Base-by-base conservation (phyloP, 2,329 filamentous ascomycete genomes). In the Aspergillus bombycis region DNA sequence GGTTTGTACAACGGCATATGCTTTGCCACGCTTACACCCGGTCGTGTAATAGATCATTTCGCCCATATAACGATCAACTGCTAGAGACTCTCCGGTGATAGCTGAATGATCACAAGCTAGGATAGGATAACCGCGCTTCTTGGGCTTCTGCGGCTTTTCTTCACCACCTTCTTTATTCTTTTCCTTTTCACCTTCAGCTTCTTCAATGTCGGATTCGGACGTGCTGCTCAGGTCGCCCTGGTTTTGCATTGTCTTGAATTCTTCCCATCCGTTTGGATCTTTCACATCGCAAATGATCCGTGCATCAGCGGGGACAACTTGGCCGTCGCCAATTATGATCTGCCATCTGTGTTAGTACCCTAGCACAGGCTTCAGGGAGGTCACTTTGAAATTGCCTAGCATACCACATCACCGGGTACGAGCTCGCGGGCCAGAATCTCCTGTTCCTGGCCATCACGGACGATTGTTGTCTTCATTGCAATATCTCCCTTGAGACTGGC, bases 1-100 rank as follows among this genome's bases (percentile, higher is more conserved):
- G 62, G 88, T 86, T 62, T 87, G 86, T 69, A 89, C 86, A 62
- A 93, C 85, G 67, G 86, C 88, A 76, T 89, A 92, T 50, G 89
- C 87, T 80, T 92, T 92, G 71, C 90, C 90, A 73, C 90, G 89
- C 85, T 93, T 93, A 82, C 90, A 93, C 67, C 90, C 89, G 65
- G 90, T 93, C 43, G 90, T 93, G 81, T 92, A 93, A 83, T 90
- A 93, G 72, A 90, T 84, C 64, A 86, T 81, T 72, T 92, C 90
- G 62, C 89, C 89, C 87, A 93, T 91, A 80, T 90, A 76, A 41
- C 77, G 76, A 63, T 79, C 77, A n/a, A 92, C 90, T 62, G 91
- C 90, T 62, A 92, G 86, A 57, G 90, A 93, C 78, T 93, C 90
- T 77, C 90, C 90, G 62, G 90, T 92, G 77, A 93, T 93, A 77